Conservation (phyloP, 2,329 filamentous ascomycete species). For the Neofusicoccum ribis region DNA sequence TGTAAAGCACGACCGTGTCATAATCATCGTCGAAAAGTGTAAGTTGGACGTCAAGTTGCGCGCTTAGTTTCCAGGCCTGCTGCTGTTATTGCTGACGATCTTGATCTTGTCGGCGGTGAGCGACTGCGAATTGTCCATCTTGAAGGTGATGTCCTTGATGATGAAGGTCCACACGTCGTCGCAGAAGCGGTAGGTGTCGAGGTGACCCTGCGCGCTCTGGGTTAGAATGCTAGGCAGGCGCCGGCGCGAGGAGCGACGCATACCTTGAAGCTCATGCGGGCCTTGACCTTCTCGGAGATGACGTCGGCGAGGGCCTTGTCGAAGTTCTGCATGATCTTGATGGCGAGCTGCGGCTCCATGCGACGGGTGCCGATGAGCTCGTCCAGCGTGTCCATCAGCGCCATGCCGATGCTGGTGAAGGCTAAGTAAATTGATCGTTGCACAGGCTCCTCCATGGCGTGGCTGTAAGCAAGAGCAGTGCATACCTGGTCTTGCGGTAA, state of each 20-base stretch:
- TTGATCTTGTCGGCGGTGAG: slow-evolving; percentile 91
- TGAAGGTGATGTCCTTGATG: slow-evolving; percentile 98
- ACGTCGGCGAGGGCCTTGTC: slow-evolving; percentile 91
- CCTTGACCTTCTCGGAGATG: slow-evolving; percentile 87
- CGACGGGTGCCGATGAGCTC: slow-evolving; percentile 91
- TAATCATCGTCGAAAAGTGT: neutral
- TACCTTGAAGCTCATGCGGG: slow-evolving; percentile 93
- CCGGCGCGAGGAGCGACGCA: slow-evolving; percentile 23
- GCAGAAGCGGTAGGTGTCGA: slow-evolving; percentile 98
- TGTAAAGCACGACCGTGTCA: neutral
- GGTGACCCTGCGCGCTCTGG: slow-evolving; percentile 68
- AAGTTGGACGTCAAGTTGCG: neutral
- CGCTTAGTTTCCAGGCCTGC: slow-evolving; percentile 58
- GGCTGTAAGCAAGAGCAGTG: slow-evolving; percentile 26
- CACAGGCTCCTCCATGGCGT: neutral
- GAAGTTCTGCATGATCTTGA: slow-evolving; percentile 97
- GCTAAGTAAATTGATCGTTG: slow-evolving; percentile 27
- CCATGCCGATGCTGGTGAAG: slow-evolving; percentile 75
- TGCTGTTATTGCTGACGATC: slow-evolving; percentile 97
- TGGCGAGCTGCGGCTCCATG: slow-evolving; percentile 96
- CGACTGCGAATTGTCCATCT: slow-evolving; percentile 79
- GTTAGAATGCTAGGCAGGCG: neutral
- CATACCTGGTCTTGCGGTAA: slow-evolving; percentile 96
- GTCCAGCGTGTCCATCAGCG: slow-evolving; percentile 95
- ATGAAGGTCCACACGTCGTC: slow-evolving; percentile 99